Conservation (phyloP, 2,329 filamentous ascomycete species). For the Cladosporium austrohemisphaericum region DNA sequence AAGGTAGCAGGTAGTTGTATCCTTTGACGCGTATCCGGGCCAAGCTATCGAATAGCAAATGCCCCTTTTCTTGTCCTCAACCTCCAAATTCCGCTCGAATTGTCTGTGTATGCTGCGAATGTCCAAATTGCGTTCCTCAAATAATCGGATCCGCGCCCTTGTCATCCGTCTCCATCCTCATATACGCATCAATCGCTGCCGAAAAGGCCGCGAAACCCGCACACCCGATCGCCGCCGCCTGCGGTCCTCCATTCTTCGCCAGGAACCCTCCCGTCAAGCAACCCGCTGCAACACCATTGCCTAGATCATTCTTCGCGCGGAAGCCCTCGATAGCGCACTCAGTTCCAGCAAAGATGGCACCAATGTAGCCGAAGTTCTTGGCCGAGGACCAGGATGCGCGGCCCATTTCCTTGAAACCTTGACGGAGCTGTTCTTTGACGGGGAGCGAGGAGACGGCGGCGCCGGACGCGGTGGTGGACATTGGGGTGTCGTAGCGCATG, state of each 20-base stretch:
- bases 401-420: conserved; percentile 95
- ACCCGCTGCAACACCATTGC: conserved; percentile 81
- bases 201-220: conserved; percentile 91
- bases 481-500: conserved; percentile 96
- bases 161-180: conserved; percentile 63
- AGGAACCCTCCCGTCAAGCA: conserved; percentile 89
- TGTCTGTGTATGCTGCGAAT: too few species aligned
- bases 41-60: too few species aligned
- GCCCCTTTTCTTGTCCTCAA: too few species aligned
- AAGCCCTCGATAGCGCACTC: conserved; percentile 94
- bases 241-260: conserved; percentile 80
- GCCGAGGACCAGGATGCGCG: conserved; percentile 74
- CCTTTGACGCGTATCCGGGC: too few species aligned
- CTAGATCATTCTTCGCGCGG: conserved; percentile 88
- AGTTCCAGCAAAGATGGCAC: conserved; percentile 83
- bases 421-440: conserved; percentile 73
- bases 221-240: conserved; percentile 82
- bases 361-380: conserved; percentile 93
- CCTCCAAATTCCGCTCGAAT: too few species aligned
- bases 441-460: conserved; percentile 64
- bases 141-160: conserved; percentile 35
- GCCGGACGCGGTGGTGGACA: conserved; percentile 53
- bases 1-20: too few species aligned
- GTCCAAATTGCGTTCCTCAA: too few species aligned
- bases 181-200: conserved; percentile 86